A percentile compares a stretch with the other conserved stretches of the same genome.
Conservation (phyloP, 2,329 filamentous ascomycete genomes). For the Aspergillus fijiensis region DNA sequence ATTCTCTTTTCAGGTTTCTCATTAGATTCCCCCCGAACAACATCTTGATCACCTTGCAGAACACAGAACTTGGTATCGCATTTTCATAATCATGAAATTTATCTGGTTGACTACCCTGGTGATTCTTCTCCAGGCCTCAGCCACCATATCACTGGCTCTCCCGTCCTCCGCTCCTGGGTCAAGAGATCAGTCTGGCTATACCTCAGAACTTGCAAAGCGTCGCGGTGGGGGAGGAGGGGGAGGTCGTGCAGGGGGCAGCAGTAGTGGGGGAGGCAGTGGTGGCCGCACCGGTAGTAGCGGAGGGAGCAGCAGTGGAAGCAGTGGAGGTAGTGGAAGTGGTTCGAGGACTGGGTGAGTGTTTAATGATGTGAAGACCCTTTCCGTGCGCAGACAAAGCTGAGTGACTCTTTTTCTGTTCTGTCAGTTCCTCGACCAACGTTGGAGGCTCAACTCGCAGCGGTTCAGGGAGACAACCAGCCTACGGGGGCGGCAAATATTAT, state of each 20-base stretch:
- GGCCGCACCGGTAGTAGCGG: conserved; percentile 26
- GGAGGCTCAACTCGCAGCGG: conserved; percentile 36
- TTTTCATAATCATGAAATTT: not conserved
- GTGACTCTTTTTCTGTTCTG: not conserved
- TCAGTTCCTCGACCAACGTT: conserved; percentile 26
- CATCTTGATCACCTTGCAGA: too few relatives aligned
- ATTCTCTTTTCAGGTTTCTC: not conserved
- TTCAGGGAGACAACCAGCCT: conserved; percentile 46
- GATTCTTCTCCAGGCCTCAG: not conserved
- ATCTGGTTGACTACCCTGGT: not conserved
- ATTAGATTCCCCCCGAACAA: too few relatives aligned
- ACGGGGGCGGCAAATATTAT: conserved; percentile 55
- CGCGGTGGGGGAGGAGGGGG: conserved; percentile 49
- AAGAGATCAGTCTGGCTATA: not conserved
- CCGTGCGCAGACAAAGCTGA: not conserved
- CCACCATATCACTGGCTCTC: not conserved
- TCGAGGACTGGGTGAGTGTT: conserved; percentile 21
- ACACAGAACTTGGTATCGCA: too few relatives aligned
- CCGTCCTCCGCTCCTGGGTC: not conserved
- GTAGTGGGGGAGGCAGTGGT: conserved; percentile 28
- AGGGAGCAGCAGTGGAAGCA: conserved; percentile 21
- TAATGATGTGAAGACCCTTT: not conserved
- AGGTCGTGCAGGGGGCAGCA: conserved; percentile 24
- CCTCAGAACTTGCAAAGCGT: conserved; percentile 42
- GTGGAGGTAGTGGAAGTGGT: conserved; percentile 24